phyloP scores from a whole-genome alignment of 352 stramenopile genomes.

The Achlya hypogyna region DNA sequence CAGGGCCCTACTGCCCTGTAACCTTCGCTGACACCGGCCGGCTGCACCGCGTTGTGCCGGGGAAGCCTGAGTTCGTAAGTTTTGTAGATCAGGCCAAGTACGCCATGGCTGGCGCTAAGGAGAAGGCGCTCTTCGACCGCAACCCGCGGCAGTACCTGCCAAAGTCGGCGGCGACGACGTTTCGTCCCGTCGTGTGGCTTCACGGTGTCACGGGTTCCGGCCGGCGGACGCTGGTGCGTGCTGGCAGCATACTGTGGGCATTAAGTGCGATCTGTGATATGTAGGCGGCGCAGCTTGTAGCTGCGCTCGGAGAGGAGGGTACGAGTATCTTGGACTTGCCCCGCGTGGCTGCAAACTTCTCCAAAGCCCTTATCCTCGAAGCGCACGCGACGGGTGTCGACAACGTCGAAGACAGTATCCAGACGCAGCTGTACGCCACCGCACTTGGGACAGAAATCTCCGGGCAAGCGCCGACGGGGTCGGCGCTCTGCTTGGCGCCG shows the following conservation, averaged over 20 bases:
- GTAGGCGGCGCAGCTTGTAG: not conserved
- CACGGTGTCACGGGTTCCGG: not conserved
- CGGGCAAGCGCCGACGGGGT: not conserved
- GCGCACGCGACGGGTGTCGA: not conserved
- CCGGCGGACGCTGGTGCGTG: not conserved
- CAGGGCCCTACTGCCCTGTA: constrained; percentile 1
- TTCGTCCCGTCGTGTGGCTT: constrained; percentile 7
- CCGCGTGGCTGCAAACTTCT: not conserved
- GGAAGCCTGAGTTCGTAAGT: not conserved
- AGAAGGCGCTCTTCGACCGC: constrained; percentile 8
- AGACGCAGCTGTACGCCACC: not conserved
- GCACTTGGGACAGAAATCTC: not conserved
- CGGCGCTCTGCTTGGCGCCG: not conserved
- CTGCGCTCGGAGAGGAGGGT: not conserved
- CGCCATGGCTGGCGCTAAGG: not conserved
- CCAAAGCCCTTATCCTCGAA: not conserved
- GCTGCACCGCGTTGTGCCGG: not conserved
- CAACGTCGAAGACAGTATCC: not conserved
- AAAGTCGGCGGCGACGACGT: not conserved
- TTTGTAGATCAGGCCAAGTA: constrained; percentile 1
- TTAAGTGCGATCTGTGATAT: not conserved
- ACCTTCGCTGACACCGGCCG: not conserved
- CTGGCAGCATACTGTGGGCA: too few species aligned
- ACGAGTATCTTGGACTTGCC: not conserved
- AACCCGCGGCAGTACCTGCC: constrained; percentile 10